Base-by-base conservation (phyloP, 768 basidiomycete genomes). In the Amanita thiersii region DNA sequence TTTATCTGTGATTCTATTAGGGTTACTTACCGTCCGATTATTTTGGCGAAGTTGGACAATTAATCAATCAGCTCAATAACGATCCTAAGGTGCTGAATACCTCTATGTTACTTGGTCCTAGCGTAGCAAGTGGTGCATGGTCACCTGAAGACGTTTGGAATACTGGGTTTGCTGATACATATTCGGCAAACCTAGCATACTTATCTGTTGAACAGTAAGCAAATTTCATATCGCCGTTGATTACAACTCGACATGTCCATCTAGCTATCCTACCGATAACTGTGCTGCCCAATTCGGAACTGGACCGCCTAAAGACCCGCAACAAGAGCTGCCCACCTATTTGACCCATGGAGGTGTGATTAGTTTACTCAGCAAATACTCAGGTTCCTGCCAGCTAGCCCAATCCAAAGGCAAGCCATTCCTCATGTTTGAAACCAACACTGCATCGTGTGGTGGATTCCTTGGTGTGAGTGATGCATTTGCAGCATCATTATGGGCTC, bases 341-440 rank as follows among this genome's bases (percentile, higher is more conserved):
- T 67, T 88, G 26, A 74, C 64, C 21, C 87, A 90, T 53, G 61
- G 68, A 2, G 59, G 72, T 5, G 73, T 72, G 2, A 57, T 66
- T 15, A 51, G 52, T 23, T 62, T 86, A 14, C 68, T 79, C n/a
- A 35, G 47, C 1, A 63, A 64, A 4, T 89, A 86, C 56, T 50
- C 72, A 10, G 62, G 63, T 38, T 70, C 75, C 0, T 64, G 73
- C 1, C 47, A 48, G 40, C 64, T 70, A 5, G 77, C 77, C 0
- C 63, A 64, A 35, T 56, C 56, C 0, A 54, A 57, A 0, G 56
- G 59, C 1, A 72, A 71, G 51, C 74, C 72, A 0, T 62, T 83
- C 43, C 56, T 81, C 37, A 81, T 86, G 78, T 72, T 83, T 46
- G 82, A 86, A 53, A 81, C 78, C 4, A 83, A 83, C 51, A 74